These are phyloP conservation scores for Serendipita indica DNA, from an alignment of 768 basidiomycete genomes.

Conservation along the genomic window DNA sequence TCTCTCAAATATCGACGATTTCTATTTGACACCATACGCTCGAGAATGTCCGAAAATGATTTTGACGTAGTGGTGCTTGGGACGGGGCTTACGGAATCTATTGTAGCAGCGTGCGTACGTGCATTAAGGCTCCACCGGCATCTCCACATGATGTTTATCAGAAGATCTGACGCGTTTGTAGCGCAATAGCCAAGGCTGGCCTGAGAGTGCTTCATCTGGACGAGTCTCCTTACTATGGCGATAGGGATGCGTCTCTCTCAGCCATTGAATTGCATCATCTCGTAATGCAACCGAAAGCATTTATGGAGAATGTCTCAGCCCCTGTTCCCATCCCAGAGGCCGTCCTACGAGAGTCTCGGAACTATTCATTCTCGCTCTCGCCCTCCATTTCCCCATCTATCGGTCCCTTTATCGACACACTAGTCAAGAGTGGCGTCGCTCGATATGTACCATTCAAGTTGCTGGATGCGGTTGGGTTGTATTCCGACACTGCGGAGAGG, in stretches of 20 bases:
- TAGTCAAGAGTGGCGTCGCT: slow-evolving; percentile 71
- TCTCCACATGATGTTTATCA: slow-evolving; percentile 5
- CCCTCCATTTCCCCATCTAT: slow-evolving; percentile 68
- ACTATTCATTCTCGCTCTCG: slow-evolving; percentile 74
- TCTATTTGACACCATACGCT: no score
- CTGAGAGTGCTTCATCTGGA: slow-evolving; percentile 83
- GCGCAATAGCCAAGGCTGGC: slow-evolving; percentile 79
- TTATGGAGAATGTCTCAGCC: slow-evolving; percentile 37
- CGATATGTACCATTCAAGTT: slow-evolving; percentile 85
- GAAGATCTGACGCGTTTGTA: slow-evolving; percentile 23
- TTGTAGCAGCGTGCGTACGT: slow-evolving; percentile 66
- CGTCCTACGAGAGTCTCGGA: slow-evolving; percentile 43
- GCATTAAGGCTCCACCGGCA: neutral
- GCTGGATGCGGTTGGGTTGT: slow-evolving; percentile 53
- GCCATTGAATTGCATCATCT: slow-evolving; percentile 48
- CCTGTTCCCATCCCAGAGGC: slow-evolving; percentile 16
- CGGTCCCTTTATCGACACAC: slow-evolving; percentile 62
- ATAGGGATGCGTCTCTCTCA: slow-evolving; percentile 62
- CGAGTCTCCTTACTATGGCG: slow-evolving; percentile 71
- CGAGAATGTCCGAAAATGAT: slow-evolving; percentile 15
- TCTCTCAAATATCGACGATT: no score
- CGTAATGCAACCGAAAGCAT: slow-evolving; percentile 15
- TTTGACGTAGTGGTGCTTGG: slow-evolving; percentile 31
- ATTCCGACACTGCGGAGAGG: slow-evolving; percentile 20
- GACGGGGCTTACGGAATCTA: slow-evolving; percentile 58